Evolutionary conservation across 2,329 filamentous ascomycete species (phyloP).

Genomic region (Ascochyta rabiei): DNA sequence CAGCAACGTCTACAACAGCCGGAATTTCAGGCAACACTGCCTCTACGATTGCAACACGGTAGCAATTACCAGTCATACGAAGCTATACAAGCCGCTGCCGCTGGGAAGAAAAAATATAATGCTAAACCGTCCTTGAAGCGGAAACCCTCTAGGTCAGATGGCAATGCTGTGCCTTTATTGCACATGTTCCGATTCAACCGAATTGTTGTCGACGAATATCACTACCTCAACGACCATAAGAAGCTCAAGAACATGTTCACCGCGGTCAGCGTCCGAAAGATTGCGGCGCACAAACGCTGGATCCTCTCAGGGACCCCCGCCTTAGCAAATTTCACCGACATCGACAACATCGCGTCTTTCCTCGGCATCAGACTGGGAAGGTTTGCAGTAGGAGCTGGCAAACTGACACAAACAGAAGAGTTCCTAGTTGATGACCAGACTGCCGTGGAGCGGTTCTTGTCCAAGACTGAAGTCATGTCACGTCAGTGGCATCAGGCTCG

Average conservation of each 20-base stretch:
- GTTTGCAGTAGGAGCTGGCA: slow-evolving; percentile 56
- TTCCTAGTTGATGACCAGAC: slow-evolving; percentile 39
- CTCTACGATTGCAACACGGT: slow-evolving; percentile 48
- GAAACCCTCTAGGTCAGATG: neutral
- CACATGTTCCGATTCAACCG: slow-evolving; percentile 68
- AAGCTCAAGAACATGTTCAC: slow-evolving; percentile 29
- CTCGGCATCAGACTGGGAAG: slow-evolving; percentile 62
- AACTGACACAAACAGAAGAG: slow-evolving; percentile 54
- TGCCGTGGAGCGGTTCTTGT: slow-evolving; percentile 62
- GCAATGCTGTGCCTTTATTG: slow-evolving; percentile 46
- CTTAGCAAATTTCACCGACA: slow-evolving; percentile 62
- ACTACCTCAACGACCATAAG: slow-evolving; percentile 57
- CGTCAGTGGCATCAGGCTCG: slow-evolving; percentile 59
- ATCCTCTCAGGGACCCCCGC: slow-evolving; percentile 68
- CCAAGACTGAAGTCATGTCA: slow-evolving; percentile 58
- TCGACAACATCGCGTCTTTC: slow-evolving; percentile 64
- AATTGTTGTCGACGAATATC: slow-evolving; percentile 69
- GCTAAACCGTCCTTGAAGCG: neutral
- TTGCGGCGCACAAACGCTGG: slow-evolving; percentile 63
- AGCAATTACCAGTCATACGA: slow-evolving; percentile 38
- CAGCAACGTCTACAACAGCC: slow-evolving; percentile 36
- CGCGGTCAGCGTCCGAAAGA: slow-evolving; percentile 49
- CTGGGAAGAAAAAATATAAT: slow-evolving; percentile 1
- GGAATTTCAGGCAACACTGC: slow-evolving; percentile 47
- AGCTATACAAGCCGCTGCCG: slow-evolving; percentile 1